A percentile compares a stretch with the other conserved stretches of the same genome.
phyloP scores from a whole-genome alignment of 148 eudicot genomes.

The Fagopyrum esculentum region DNA sequence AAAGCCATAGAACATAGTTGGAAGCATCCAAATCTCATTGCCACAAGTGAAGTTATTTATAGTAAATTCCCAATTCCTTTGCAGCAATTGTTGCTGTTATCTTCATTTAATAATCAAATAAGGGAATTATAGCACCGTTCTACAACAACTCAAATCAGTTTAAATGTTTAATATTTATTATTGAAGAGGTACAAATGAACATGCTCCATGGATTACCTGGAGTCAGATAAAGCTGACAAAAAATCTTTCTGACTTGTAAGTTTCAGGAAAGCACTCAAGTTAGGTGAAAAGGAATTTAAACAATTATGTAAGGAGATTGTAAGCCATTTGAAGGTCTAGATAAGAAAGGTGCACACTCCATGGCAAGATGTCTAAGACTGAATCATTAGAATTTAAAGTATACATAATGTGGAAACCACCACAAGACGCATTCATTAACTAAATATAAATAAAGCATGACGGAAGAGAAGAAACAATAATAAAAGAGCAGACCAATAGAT shows the following conservation, averaged over 20 bases:
- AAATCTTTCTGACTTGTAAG: neutral
- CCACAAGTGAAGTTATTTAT: neutral
- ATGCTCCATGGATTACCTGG: neutral
- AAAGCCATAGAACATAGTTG: neutral
- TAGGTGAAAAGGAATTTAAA: neutral
- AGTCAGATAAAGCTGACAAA: neutral
- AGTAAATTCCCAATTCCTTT: neutral
- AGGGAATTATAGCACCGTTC: neutral
- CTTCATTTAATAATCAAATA: neutral
- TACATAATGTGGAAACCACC: neutral
- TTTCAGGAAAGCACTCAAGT: neutral
- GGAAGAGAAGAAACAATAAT: neutral
- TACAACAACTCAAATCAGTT: neutral
- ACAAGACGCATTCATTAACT: neutral
- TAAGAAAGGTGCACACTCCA: neutral
- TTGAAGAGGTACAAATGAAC: neutral
- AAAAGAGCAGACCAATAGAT: neutral
- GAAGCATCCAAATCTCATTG: neutral
- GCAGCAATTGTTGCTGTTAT: neutral
- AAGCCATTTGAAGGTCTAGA: neutral
- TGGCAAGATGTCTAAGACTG: conserved; percentile 1
- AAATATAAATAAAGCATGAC: neutral
- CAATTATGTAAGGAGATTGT: neutral
- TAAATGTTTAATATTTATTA: too few species aligned
- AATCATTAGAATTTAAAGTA: neutral